Base-by-base conservation (phyloP, 2,329 filamentous ascomycete species). In the Fusarium albosuccineum region DNA sequence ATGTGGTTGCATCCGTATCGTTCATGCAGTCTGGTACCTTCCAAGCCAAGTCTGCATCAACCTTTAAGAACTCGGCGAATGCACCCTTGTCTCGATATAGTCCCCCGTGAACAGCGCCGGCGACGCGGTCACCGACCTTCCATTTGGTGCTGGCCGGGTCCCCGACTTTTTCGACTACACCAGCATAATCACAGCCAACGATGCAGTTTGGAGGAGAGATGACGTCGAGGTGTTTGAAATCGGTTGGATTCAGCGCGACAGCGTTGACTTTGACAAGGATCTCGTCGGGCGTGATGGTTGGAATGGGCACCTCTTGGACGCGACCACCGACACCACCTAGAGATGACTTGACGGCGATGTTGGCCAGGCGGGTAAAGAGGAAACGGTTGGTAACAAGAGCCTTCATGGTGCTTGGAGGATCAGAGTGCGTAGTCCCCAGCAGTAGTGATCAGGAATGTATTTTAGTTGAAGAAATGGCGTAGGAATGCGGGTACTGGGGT, bases 201-300 rank as follows among this genome's bases (percentile, higher is more conserved):
- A 77, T 71, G 52, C 55, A 64, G 13, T 56, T 64, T 1, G 74
- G 74, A 10, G 73, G 76, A 6, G 70, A 75, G 42, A 78, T 45
- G 16, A 45, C 14, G 48, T 71, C 62, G 33, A 81, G 62, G 39
- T 76, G 75, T 40, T 70, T 70, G 44, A 71, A 74, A 62, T 79
- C 76, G 6, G 77, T 57, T 63, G 72, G 60, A 75, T 78, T 79
- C 16, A 79, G 65, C 13, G 74, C 75, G 7, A 78, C 70, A 13
- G 75, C 71, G 22, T 62, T 66, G 55, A 74, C 74, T 44, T 71
- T 70, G 52, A 78, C 70, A 29, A 77, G 57, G 37, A 77, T 64
- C 48, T 75, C 68, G 17, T 65, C 49, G 26, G 27, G 36, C n/a
- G 41, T 39, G 29, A 70, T 66, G 14, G 48, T 54, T 6, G 56